Evolutionary conservation across 768 basidiomycete species (phyloP).

Genomic region (Coprinopsis cinerea): DNA sequence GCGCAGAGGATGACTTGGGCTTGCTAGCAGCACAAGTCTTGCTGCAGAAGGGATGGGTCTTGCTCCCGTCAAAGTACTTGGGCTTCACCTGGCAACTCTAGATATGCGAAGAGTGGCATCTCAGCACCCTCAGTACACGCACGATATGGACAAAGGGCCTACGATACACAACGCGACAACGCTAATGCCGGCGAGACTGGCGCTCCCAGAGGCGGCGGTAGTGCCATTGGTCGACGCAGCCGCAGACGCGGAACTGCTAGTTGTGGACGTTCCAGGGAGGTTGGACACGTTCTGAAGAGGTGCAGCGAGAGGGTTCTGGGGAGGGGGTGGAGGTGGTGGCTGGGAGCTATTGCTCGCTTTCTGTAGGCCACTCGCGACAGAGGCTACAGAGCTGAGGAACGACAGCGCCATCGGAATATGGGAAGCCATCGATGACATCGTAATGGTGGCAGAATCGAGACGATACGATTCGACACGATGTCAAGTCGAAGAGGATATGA

Average conservation of each 20-base stretch:
- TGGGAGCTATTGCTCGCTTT: constrained; percentile 23
- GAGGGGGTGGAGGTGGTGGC: constrained; percentile 14
- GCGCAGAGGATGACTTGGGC: constrained; percentile 16
- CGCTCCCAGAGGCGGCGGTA: constrained; percentile 17
- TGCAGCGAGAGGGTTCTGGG: constrained; percentile 21
- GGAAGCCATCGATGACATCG: constrained; percentile 30
- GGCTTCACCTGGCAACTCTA: constrained; percentile 53
- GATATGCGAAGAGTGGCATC: neutral
- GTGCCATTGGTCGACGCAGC: constrained; percentile 20
- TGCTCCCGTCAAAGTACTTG: constrained; percentile 50
- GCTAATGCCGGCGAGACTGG: constrained; percentile 24
- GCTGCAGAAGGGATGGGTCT: constrained; percentile 52
- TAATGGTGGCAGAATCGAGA: too few species aligned
- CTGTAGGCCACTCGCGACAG: constrained; percentile 15
- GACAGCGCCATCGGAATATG: constrained; percentile 42
- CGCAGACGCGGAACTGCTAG: constrained; percentile 10
- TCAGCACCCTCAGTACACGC: constrained; percentile 3
- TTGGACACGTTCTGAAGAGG: constrained; percentile 18
- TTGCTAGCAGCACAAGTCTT: constrained; percentile 48
- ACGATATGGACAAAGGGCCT: constrained; percentile 16
- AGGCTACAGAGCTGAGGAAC: constrained; percentile 23
- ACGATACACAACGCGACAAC: constrained; percentile 50
- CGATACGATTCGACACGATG: too few species aligned
- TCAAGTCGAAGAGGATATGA: too few species aligned
- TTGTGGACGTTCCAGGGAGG: constrained; percentile 22